Evolutionary conservation across 2,329 filamentous ascomycete genomes (phyloP).

Genomic region (Sarocladium kiliense): DNA sequence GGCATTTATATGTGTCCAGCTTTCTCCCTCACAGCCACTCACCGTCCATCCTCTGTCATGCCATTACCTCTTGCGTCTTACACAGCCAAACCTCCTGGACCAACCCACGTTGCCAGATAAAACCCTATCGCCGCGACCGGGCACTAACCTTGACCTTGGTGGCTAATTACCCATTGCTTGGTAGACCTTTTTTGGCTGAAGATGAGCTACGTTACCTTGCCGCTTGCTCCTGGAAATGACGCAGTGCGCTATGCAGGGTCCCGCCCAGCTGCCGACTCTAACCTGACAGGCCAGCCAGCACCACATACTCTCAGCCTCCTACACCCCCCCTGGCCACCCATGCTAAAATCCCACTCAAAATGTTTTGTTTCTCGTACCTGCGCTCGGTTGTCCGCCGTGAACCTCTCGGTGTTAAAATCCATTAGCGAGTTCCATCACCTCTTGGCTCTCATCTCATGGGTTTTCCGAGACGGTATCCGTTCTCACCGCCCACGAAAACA

Average conservation of each 20-base stretch:
- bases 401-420: not conserved
- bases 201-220: too few relatives aligned
- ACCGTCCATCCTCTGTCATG: not conserved
- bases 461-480: not conserved
- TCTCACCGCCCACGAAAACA: not conserved
- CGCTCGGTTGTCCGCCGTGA: not conserved
- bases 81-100: conserved; percentile 2
- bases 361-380: too few relatives aligned
- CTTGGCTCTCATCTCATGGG: not conserved
- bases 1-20: conserved; percentile 9
- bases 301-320: not conserved
- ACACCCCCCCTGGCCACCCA: not conserved
- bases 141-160: not conserved
- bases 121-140: conserved; percentile 8
- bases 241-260: conserved; percentile 8
- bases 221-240: conserved; percentile 8
- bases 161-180: too few relatives aligned
- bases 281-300: not conserved
- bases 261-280: not conserved
- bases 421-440: not conserved
- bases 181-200: too few relatives aligned
- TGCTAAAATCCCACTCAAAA: not conserved
- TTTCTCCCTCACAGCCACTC: conserved; percentile 6
- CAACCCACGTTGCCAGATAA: conserved; percentile 7
- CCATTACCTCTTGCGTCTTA: conserved; percentile 9